A percentile compares a stretch with the other conserved stretches of the same genome.
These are phyloP conservation scores for Penicillium goetzii DNA, from an alignment of 495 filamentous ascomycete genomes.

Conservation along the genomic window DNA sequence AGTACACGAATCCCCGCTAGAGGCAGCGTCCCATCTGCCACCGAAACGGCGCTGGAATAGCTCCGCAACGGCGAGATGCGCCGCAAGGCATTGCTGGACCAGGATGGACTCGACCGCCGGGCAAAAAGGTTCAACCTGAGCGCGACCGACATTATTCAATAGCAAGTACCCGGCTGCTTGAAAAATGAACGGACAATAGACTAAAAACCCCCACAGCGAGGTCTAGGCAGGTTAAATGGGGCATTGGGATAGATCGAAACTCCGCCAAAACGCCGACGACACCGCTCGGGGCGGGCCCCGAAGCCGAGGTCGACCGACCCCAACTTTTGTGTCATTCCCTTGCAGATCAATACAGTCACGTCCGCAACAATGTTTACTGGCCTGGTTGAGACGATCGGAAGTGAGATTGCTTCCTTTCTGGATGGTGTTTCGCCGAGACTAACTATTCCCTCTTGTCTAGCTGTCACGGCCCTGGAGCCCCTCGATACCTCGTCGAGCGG, in stretches of 20 bases:
- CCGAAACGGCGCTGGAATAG: conserved; percentile 36
- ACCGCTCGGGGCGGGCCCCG: conserved; percentile 33
- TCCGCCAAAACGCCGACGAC: conserved; percentile 38
- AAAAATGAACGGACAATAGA: conserved; percentile 11
- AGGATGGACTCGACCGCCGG: conserved; percentile 30
- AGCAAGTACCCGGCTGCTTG: conserved; percentile 1
- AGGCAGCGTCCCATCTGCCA: conserved; percentile 56
- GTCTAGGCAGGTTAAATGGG: conserved; percentile 20
- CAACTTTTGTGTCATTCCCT: conserved; percentile 17
- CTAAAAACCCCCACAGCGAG: background rate
- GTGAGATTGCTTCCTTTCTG: conserved; percentile 50
- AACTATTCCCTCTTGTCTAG: conserved; percentile 47
- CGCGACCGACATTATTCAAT: conserved; percentile 30
- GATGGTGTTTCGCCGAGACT: conserved; percentile 18
- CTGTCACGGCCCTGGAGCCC: conserved; percentile 77
- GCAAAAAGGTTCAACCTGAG: conserved; percentile 34
- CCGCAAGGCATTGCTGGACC: conserved; percentile 27
- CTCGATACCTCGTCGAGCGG: conserved; percentile 70
- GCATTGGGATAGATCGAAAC: conserved; percentile 29
- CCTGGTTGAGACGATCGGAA: conserved; percentile 92
- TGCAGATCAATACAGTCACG: conserved; percentile 25
- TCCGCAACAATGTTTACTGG: conserved; percentile 85
- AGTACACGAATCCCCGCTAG: conserved; percentile 85
- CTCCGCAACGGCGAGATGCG: conserved; percentile 36
- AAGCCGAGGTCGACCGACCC: conserved; percentile 42